A percentile compares a stretch with the other conserved stretches of the same genome.
Evolutionary conservation across 2,329 filamentous ascomycete species (phyloP).

Genomic region (Onygena corvina): DNA sequence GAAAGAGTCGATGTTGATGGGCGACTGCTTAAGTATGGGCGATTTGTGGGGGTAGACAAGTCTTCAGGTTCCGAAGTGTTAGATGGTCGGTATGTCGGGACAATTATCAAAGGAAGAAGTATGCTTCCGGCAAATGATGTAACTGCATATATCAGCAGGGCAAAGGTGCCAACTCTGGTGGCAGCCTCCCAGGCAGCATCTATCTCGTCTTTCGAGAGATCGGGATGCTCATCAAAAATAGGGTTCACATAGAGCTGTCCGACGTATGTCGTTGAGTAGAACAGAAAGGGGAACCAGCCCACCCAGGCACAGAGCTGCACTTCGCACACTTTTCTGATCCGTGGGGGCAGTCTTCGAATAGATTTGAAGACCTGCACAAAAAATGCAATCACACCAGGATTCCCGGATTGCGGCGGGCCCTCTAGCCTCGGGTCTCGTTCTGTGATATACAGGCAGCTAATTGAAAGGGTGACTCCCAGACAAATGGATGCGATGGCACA

Average conservation of each 20-base stretch:
- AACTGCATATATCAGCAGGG: conserved; percentile 75
- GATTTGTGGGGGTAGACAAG: conserved; percentile 12
- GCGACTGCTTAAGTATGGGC: conserved; percentile 19
- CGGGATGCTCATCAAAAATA: conserved; percentile 60
- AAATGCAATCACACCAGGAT: conserved; percentile 60
- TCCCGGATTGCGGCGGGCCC: conserved; percentile 47
- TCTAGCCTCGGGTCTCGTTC: conserved; percentile 73
- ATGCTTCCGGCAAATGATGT: conserved; percentile 73
- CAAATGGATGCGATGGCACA: conserved; percentile 71
- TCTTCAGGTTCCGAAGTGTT: conserved; percentile 10
- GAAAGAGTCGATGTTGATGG: conserved; percentile 26
- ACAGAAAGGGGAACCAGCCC: conserved; percentile 89
- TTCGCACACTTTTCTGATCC: conserved; percentile 68
- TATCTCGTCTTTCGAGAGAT: conserved; percentile 64
- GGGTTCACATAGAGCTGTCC: conserved; percentile 87
- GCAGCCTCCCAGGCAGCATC: conserved; percentile 71
- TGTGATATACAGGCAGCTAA: conserved; percentile 57
- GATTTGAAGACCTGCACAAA: conserved; percentile 67
- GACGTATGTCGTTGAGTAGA: conserved; percentile 90
- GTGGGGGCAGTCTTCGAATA: conserved; percentile 64
- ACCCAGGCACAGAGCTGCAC: conserved; percentile 85
- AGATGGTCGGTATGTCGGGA: conserved; percentile 53
- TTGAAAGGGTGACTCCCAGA: conserved; percentile 54
- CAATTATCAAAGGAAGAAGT: conserved; percentile 71
- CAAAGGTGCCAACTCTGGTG: conserved; percentile 78